Conservation (phyloP, 441 rosid genomes). For the Populus tomentosa region DNA sequence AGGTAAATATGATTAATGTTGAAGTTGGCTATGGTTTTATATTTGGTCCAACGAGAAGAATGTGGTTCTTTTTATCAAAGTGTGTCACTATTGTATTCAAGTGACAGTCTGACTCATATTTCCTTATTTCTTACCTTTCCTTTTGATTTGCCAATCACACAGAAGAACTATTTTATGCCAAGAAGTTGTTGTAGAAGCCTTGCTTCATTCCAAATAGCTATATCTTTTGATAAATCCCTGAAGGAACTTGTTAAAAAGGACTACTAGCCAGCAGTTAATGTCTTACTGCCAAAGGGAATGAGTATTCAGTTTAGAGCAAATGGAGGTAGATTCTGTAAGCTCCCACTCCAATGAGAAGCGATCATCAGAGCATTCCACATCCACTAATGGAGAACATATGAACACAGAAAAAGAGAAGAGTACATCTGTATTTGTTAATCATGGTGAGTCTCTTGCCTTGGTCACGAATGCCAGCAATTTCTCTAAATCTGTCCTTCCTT, state of each 20-base stretch:
- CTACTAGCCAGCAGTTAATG: slow-evolving; percentile 4
- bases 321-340: slow-evolving; percentile 37
- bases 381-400: slow-evolving; percentile 27
- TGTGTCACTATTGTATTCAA: not conserved
- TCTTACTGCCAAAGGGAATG: slow-evolving; percentile 31
- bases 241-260: slow-evolving; percentile 20
- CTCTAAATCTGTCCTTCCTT: not conserved
- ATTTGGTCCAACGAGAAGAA: not conserved
- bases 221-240: slow-evolving; percentile 13
- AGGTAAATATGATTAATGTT: not conserved
- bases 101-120: not conserved
- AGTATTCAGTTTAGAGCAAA: slow-evolving; percentile 27
- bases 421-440: slow-evolving; percentile 40
- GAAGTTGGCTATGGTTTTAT: not conserved
- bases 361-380: slow-evolving; percentile 24
- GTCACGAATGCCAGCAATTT: not conserved
- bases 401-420: slow-evolving; percentile 30
- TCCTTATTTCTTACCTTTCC: slow-evolving; percentile 7
- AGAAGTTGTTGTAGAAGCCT: slow-evolving; percentile 15
- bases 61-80: not conserved
- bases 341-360: slow-evolving; percentile 37
- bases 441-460: slow-evolving; percentile 31
- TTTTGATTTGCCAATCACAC: slow-evolving; percentile 7
- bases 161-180: slow-evolving; percentile 24
- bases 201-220: slow-evolving; percentile 16